Evolutionary conservation across 2,329 filamentous ascomycete species (phyloP).

Genomic region (Clarireedia monteithiana): DNA sequence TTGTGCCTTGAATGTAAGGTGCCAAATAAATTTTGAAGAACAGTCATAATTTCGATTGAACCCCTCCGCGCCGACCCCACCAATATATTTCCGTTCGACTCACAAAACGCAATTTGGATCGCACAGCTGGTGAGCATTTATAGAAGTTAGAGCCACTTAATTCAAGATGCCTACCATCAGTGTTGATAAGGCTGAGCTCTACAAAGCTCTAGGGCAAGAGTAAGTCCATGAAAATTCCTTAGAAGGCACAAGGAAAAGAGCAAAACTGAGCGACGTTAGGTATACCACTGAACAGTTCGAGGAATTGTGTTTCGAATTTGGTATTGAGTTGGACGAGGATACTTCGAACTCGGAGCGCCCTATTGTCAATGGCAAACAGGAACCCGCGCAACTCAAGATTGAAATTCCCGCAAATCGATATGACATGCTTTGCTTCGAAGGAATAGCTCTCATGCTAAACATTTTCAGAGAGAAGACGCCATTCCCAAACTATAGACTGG

Average conservation of each 20-base stretch:
- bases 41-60: not conserved
- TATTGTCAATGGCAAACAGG: conserved; percentile 68
- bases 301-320: conserved; percentile 94
- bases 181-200: conserved; percentile 94
- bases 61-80: conserved; percentile 9
- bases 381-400: conserved; percentile 91
- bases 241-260: conserved; percentile 8
- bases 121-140: not conserved
- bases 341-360: conserved; percentile 49
- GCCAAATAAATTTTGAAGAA: not conserved
- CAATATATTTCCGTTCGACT: conserved; percentile 6
- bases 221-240: conserved; percentile 38
- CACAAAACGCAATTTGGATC: not conserved
- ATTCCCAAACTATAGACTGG: conserved; percentile 72
- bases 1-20: not conserved
- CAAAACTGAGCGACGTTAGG: conserved; percentile 36
- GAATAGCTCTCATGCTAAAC: conserved; percentile 90
- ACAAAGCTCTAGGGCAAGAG: conserved; percentile 83
- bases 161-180: conserved; percentile 86
- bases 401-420: conserved; percentile 94
- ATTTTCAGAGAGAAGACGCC: conserved; percentile 76
- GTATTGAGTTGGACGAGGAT: conserved; percentile 94
- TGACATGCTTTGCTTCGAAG: conserved; percentile 95
- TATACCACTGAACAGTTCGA: conserved; percentile 94
- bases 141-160: not conserved